Base-by-base conservation (phyloP, 352 stramenopile genomes). In the Globisporangium emineosum region DNA sequence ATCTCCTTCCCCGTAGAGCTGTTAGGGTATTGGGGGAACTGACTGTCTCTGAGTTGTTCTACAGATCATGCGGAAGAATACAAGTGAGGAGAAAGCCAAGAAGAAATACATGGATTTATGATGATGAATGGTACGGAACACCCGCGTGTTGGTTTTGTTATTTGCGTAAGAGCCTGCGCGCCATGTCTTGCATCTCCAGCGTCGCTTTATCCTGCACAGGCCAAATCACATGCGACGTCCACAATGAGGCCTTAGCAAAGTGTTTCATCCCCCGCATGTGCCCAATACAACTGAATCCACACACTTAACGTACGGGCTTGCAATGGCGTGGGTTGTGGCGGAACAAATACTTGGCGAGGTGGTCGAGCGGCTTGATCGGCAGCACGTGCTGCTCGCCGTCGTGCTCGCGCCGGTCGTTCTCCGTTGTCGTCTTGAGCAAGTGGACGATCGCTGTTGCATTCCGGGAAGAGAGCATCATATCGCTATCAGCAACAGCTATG, bases 271-370 rank as follows among this genome's bases (percentile, higher is more conserved):
- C n/a, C n/a, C n/a, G n/a, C n/a, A n/a, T n/a, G n/a, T n/a, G n/a
- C n/a, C n/a, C n/a, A n/a, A n/a, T n/a, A n/a, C n/a, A n/a, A n/a
- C n/a, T n/a, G n/a, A n/a, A n/a, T n/a, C 25, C 33, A 35, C n/a
- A 7, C 21, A 49, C 3, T 6, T 5, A 27, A 73, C 80, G 6
- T 68, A 90, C 84, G 19, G 71, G 70, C 50, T 89, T 65, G 3
- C 57, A 60, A 47, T 89, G 73, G 23, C 72, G 69, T n/a, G 81
- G 78, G 51, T 93, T 93, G 30, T 87, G 77, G 15, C 84, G 78
- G 42, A 88, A 66, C 35, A 93, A 68, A 65, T 79, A 91, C 30
- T 75, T 79, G 51, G 82, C 81, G 27, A 91, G 66, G 62, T 91
- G 80, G 66, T 91, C 74, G 8, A 93, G 62, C 9, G 82, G 81